A percentile compares a stretch with the other conserved stretches of the same genome.
These are phyloP conservation scores for Trichoderma sp. DNA, from an alignment of 2,329 filamentous ascomycete species.

Conservation along the genomic window DNA sequence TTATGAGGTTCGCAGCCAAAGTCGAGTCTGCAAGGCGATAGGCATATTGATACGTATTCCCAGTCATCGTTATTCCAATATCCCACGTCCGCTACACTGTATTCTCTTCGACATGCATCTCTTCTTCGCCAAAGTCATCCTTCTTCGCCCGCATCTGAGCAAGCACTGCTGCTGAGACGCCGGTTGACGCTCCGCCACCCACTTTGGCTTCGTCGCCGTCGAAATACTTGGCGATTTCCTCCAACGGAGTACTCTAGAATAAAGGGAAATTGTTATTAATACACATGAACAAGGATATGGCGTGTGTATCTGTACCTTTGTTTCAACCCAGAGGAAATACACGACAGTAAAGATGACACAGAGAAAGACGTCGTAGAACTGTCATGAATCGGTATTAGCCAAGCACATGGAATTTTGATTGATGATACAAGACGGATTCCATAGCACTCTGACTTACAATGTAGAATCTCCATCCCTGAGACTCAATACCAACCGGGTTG, in stretches of 20 bases:
- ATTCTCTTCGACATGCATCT: background rate
- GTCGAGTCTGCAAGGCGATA: no score
- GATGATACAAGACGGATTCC: background rate
- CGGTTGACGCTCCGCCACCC: conserved; percentile 6
- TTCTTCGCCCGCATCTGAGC: conserved; percentile 10
- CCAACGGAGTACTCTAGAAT: conserved; percentile 7
- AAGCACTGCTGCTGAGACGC: conserved; percentile 5
- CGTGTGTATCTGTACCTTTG: background rate
- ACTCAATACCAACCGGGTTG: conserved; percentile 17
- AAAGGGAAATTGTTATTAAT: background rate
- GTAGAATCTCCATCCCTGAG: conserved; percentile 20
- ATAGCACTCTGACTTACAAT: background rate
- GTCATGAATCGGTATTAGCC: background rate
- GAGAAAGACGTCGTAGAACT: conserved; percentile 18
- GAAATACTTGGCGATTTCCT: conserved; percentile 22
- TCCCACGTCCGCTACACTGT: background rate
- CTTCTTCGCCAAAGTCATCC: background rate
- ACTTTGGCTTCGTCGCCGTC: conserved; percentile 19
- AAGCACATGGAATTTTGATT: background rate
- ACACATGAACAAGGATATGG: background rate
- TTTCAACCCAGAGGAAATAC: conserved; percentile 16
- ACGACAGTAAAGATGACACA: conserved; percentile 10
- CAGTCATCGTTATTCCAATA: background rate
- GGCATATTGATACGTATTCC: no score
- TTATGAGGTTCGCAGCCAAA: no score